Percentiles rank a stretch among this genome's conserved stretches.
phyloP scores from a whole-genome alignment of 2,329 filamentous ascomycete genomes.

The Lachnum nothofagi region DNA sequence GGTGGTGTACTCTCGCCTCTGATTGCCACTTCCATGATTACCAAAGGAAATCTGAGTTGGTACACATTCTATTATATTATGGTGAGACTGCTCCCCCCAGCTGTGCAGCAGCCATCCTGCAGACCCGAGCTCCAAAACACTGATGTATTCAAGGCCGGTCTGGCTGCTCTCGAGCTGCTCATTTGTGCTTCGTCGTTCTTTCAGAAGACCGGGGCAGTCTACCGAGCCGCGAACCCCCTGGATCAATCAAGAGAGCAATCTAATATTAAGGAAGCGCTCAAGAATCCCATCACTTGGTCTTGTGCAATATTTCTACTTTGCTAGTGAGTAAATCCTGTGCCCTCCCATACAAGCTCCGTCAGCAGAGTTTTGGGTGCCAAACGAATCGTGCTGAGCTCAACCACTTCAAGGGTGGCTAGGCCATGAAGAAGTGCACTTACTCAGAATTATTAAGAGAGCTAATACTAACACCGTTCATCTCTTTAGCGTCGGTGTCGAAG shows the following conservation, averaged over 20 bases:
- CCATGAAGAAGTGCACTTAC: no score
- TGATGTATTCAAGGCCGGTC: constrained; percentile 39
- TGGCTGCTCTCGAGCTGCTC: constrained; percentile 51
- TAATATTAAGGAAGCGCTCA: constrained; percentile 31
- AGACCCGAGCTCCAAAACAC: constrained; percentile 23
- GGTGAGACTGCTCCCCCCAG: constrained; percentile 39
- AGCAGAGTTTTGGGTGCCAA: background rate
- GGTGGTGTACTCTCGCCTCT: constrained; percentile 67
- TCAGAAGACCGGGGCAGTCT: constrained; percentile 51
- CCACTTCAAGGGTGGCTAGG: no score
- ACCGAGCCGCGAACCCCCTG: constrained; percentile 51
- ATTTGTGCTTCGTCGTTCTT: constrained; percentile 56
- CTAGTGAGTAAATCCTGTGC: constrained; percentile 41
- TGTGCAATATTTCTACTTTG: constrained; percentile 67
- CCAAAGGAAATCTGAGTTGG: constrained; percentile 58
- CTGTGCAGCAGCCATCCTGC: background rate
- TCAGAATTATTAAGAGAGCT: no score
- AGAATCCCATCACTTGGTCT: constrained; percentile 62
- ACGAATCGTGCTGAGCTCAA: background rate
- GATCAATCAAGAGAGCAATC: constrained; percentile 12
- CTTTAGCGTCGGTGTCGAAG: constrained; percentile 61
- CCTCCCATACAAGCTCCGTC: background rate
- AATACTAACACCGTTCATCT: background rate
- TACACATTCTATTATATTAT: constrained; percentile 73
- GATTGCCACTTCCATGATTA: constrained; percentile 68